Conservation (phyloP, 192 early-diverging fungal species). For the Coemansia sp. region DNA sequence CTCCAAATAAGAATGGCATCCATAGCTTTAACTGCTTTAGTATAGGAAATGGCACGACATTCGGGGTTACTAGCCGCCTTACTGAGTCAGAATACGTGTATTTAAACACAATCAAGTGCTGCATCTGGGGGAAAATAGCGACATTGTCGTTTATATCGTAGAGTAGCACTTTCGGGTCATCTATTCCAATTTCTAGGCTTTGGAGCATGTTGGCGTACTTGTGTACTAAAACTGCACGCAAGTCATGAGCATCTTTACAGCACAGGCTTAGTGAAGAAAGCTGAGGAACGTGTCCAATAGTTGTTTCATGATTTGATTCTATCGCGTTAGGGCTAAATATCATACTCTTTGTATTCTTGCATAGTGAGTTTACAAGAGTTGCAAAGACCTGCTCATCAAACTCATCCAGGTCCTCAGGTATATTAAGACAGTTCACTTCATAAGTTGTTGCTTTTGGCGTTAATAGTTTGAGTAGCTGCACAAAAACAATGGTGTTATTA, state of each 20-base stretch:
- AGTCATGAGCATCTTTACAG: neutral
- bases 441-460: neutral
- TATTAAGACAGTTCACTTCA: neutral
- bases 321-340: neutral
- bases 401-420: neutral
- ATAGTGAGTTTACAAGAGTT: neutral
- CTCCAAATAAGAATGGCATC: constrained; percentile 7
- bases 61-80: neutral
- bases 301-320: neutral
- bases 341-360: neutral
- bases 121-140: constrained; percentile 2
- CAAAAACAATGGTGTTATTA: neutral
- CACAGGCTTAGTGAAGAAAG: neutral
- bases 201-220: neutral
- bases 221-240: neutral
- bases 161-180: neutral
- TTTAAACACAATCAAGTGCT: neutral
- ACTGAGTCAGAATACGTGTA: neutral
- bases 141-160: neutral
- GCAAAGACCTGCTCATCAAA: neutral
- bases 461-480: neutral
- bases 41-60: constrained; percentile 9
- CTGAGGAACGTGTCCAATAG: neutral
- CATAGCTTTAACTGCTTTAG: neutral
- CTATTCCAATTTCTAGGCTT: neutral